A percentile compares a stretch with the other conserved stretches of the same genome.
These are phyloP conservation scores for Pestalotiopsis sp. DNA, from an alignment of 2,329 filamentous ascomycete genomes.

Conservation along the genomic window DNA sequence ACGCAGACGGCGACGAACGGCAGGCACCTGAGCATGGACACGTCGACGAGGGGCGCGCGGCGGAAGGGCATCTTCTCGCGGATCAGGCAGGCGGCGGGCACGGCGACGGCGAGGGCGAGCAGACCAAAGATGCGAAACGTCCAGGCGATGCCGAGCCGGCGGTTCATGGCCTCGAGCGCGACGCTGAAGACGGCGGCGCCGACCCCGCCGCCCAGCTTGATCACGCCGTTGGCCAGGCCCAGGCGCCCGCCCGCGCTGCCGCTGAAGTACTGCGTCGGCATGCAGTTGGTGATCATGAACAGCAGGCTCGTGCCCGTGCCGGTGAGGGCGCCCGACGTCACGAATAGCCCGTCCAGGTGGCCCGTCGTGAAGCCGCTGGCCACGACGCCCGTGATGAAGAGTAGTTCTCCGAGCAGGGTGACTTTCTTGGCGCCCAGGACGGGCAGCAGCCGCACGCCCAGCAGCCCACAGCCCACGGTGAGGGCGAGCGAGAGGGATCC, in stretches of 20 bases:
- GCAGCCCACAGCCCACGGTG: conserved; percentile 19
- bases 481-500: conserved; percentile 20
- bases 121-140: background rate
- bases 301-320: background rate
- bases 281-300: background rate
- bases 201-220: background rate
- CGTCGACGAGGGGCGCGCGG: background rate
- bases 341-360: background rate
- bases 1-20: background rate
- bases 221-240: background rate
- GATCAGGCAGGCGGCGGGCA: background rate
- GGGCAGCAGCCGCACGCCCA: background rate
- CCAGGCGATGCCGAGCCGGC: background rate
- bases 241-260: background rate
- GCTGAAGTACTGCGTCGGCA: background rate
- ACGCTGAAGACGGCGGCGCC: background rate
- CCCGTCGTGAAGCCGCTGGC: background rate
- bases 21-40: background rate
- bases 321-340: background rate
- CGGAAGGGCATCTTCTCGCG: background rate
- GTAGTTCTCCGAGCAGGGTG: background rate
- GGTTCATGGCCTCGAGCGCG: background rate
- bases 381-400: background rate
- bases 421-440: background rate
- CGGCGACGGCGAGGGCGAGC: background rate